Conservation (phyloP, 805 yeast species). For the Candida ovalis region DNA sequence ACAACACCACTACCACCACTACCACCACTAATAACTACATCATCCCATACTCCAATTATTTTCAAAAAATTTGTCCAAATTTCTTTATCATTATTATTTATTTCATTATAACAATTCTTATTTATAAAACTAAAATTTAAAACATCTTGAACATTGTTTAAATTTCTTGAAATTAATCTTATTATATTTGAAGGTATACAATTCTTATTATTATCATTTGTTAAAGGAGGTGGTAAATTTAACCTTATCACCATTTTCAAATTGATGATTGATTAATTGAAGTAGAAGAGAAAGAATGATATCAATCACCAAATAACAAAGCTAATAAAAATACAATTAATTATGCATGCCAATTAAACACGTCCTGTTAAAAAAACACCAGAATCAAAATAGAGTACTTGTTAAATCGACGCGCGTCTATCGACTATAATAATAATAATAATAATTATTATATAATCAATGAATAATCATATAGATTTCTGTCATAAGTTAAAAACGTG, state of each 20-base stretch:
- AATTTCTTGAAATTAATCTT: slow-evolving; percentile 19
- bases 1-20: too few relatives aligned
- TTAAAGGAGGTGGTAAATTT: not conserved
- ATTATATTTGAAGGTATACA: slow-evolving; percentile 14
- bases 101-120: slow-evolving; percentile 24
- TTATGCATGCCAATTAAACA: too few relatives aligned
- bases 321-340: too few relatives aligned
- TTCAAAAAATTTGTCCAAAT: slow-evolving; percentile 27
- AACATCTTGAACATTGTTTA: slow-evolving; percentile 24
- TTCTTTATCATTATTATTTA: slow-evolving; percentile 16
- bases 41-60: slow-evolving; percentile 24
- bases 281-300: too few relatives aligned
- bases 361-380: too few relatives aligned
- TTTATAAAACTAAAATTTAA: slow-evolving; percentile 26
- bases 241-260: not conserved
- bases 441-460: too few relatives aligned
- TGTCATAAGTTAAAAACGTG: too few relatives aligned
- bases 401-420: too few relatives aligned
- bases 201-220: not conserved
- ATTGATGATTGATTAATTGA: not conserved
- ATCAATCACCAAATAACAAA: not conserved
- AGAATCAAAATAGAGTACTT: too few relatives aligned
- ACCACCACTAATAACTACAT: too few relatives aligned
- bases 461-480: too few relatives aligned
- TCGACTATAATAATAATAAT: too few relatives aligned